Conservation (phyloP, 345 rosid species). For the Populus euphratica region DNA sequence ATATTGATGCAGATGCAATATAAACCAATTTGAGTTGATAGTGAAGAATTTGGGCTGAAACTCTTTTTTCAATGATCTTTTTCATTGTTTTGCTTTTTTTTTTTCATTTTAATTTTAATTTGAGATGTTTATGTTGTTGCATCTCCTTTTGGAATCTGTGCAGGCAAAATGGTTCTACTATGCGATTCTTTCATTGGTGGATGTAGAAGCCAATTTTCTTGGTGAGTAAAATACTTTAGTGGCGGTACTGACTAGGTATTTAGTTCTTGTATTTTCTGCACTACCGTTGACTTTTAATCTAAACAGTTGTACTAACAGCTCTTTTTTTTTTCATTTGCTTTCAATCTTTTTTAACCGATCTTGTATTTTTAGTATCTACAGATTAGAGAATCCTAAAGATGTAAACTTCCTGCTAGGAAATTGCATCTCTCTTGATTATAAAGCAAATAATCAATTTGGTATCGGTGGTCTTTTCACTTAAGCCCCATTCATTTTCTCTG, state of each 20-base stretch:
- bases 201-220: constrained; percentile 86
- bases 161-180: constrained; percentile 91
- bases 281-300: not conserved
- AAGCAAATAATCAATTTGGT: not conserved
- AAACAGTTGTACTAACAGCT: not conserved
- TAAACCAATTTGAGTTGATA: not conserved
- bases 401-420: not conserved
- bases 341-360: not conserved
- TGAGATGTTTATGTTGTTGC: not conserved
- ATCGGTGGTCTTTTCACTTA: not conserved
- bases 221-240: constrained; percentile 44
- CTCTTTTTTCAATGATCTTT: not conserved
- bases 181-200: constrained; percentile 63
- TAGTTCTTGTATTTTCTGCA: not conserved
- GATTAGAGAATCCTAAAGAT: not conserved
- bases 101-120: not conserved
- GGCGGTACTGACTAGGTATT: not conserved
- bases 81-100: constrained; percentile 3
- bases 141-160: constrained; percentile 26
- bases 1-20: not conserved
- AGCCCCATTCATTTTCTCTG: not conserved
- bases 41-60: not conserved
- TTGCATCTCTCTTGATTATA: not conserved
- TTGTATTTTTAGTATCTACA: not conserved
- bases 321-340: not conserved